Percentiles rank a stretch among this genome's conserved stretches.
These are phyloP conservation scores for Papiliotrema fonsecae DNA, from an alignment of 1,284 basidiomycete species.

Conservation along the genomic window DNA sequence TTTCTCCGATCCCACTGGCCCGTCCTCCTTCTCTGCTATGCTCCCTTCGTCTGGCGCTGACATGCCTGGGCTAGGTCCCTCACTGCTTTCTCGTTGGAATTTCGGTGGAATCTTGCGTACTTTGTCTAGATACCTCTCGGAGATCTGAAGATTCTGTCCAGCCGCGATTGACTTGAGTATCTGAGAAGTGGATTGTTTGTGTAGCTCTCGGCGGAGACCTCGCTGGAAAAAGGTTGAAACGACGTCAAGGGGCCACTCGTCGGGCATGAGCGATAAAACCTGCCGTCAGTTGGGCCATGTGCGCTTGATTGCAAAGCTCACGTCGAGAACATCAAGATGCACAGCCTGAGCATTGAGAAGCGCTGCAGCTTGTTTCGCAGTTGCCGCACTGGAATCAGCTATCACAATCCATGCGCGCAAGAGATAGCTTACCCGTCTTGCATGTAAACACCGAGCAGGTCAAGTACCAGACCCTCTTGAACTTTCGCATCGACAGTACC, in stretches of 20 bases:
- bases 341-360: constrained; percentile 73
- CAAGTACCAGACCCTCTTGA: constrained; percentile 60
- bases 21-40: constrained; percentile 37
- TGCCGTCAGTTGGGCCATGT: constrained; percentile 33
- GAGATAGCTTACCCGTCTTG: constrained; percentile 54
- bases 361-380: constrained; percentile 53
- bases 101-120: constrained; percentile 25
- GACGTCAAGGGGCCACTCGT: constrained; percentile 65
- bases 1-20: constrained; percentile 1
- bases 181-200: constrained; percentile 49
- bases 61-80: constrained; percentile 5
- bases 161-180: constrained; percentile 44
- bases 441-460: constrained; percentile 76
- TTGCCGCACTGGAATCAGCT: constrained; percentile 11
- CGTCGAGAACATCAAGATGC: constrained; percentile 70
- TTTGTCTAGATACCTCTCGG: constrained; percentile 34
- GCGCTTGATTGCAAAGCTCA: constrained; percentile 46
- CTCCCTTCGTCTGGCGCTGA: constrained; percentile 34
- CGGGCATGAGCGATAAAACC: constrained; percentile 67
- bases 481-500: constrained; percentile 54
- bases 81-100: too few species aligned
- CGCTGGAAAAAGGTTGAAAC: constrained; percentile 72
- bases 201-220: constrained; percentile 69
- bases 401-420: background rate
- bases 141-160: constrained; percentile 41